phyloP scores from a whole-genome alignment of 2,329 filamentous ascomycete species.

The Trichoderma koningiopsis region DNA sequence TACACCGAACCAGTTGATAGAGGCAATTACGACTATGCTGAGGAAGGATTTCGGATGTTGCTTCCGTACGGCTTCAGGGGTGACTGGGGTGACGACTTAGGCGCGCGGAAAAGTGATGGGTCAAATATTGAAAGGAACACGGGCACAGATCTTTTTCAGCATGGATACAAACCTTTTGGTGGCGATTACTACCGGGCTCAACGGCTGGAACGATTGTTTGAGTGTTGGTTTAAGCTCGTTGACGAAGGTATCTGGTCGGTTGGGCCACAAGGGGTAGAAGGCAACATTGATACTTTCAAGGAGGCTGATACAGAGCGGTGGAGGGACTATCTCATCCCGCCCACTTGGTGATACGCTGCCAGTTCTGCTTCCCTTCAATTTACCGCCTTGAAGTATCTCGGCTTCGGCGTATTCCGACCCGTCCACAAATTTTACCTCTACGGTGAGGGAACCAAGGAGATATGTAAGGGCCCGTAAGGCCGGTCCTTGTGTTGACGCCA shows the following conservation, averaged over 20 bases:
- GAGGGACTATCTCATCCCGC: slow-evolving; percentile 25
- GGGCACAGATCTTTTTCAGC: slow-evolving; percentile 37
- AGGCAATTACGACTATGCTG: not conserved
- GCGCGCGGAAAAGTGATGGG: slow-evolving; percentile 13
- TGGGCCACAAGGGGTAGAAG: slow-evolving; percentile 25
- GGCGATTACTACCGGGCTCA: slow-evolving; percentile 34
- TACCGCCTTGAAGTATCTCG: not conserved
- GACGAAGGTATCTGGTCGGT: slow-evolving; percentile 25
- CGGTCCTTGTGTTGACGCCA: not conserved
- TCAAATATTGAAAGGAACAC: slow-evolving; percentile 7
- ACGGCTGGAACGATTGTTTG: slow-evolving; percentile 25
- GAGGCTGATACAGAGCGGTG: slow-evolving; percentile 20
- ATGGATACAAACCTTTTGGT: slow-evolving; percentile 39
- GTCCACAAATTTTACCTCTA: not conserved
- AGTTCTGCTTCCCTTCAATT: not conserved
- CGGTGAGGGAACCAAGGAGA: not conserved
- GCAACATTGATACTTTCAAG: slow-evolving; percentile 21
- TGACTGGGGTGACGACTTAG: not conserved
- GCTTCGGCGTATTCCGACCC: not conserved
- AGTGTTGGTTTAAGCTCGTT: slow-evolving; percentile 21
- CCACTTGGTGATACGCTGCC: slow-evolving; percentile 21
- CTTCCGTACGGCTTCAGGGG: not conserved
- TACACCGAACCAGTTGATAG: slow-evolving; percentile 7
- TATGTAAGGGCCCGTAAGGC: not conserved
- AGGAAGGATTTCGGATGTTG: slow-evolving; percentile 10